Base-by-base conservation (phyloP, 192 early-diverging fungal genomes). In the Thamnidium elegans region DNA sequence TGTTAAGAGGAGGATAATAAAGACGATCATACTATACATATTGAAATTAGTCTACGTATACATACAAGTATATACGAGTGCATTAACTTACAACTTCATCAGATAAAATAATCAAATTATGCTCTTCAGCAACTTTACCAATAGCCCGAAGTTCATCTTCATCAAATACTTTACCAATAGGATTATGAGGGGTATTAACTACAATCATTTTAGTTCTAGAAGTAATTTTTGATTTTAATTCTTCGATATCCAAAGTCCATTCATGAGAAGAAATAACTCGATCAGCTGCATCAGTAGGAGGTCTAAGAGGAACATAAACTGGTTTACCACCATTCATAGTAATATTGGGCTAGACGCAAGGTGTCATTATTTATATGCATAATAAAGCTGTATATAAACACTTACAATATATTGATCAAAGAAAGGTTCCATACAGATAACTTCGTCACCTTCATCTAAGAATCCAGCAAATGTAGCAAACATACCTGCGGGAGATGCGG, bases 161-260 rank as follows among this genome's bases (percentile, higher is more conserved):
- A 5, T 83, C 78, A 70, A 92, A 94, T 7, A 94, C 91, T 74
- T 94, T 93, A 34, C 92, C 91, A 39, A 86, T 81, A 3, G 96
- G 96, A 74, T 98, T 98, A 80, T 98, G 92, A 42, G 96, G 96
- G 34, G 95, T 98, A 75, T 98, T 98, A 70, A 98, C 65, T 4
- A 98, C 88, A 62, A 96, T 79, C 46, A 95, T 89, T 81, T 91
- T 93, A 14, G 93, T 93, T 45, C 81, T 81, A 7, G 80, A 75
- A 3, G 84, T 93, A 52, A 95, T 80, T 42, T 90, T 88, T 17
- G 79, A 75, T 51, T 87, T 79, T 7, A 96, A 81, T 76, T 94
- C 90, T 48, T 82, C 79, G 48, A 90, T 79, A 71, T 98, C 92
- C 20, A 98, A 77, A 71, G 79, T 86, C 96, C 96, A 98, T 68